These are phyloP conservation scores for Dorcoceras hygrometricum DNA, from an alignment of 257 asterid species.

Conservation along the genomic window DNA sequence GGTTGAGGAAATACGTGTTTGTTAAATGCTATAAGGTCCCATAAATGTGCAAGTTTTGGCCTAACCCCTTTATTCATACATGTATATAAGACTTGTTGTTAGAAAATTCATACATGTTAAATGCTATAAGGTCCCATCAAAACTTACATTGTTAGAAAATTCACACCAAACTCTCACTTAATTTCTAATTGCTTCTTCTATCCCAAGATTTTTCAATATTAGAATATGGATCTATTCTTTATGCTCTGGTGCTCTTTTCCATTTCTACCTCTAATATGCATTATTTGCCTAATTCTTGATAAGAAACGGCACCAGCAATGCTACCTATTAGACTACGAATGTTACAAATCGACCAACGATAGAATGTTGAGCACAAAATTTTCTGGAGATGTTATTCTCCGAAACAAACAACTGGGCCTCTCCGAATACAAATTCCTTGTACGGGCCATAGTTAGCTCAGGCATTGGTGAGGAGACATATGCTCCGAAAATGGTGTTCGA, in stretches of 20 bases:
- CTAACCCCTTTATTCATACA: too few relatives aligned
- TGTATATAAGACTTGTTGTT: too few relatives aligned
- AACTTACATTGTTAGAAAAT: too few relatives aligned
- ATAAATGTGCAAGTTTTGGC: too few relatives aligned
- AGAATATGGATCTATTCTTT: not conserved
- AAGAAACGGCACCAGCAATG: not conserved
- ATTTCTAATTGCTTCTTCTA: too few relatives aligned
- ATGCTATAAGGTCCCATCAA: too few relatives aligned
- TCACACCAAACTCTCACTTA: too few relatives aligned
- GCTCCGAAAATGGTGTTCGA: constrained; percentile 70
- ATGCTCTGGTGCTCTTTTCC: not conserved
- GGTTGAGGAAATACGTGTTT: too few relatives aligned
- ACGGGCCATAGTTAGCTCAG: constrained; percentile 80
- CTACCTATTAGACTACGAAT: not conserved
- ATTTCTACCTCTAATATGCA: not conserved
- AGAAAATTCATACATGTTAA: too few relatives aligned
- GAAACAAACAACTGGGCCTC: constrained; percentile 33
- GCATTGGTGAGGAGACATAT: constrained; percentile 89
- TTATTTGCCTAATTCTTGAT: not conserved
- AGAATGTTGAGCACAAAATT: not conserved
- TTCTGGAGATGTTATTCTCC: not conserved
- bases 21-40: too few relatives aligned
- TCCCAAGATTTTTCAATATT: not conserved
- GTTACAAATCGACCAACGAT: not conserved
- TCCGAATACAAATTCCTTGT: constrained; percentile 69